Base-by-base conservation (phyloP, 139 green algal species). In the Chlorella sp. region DNA sequence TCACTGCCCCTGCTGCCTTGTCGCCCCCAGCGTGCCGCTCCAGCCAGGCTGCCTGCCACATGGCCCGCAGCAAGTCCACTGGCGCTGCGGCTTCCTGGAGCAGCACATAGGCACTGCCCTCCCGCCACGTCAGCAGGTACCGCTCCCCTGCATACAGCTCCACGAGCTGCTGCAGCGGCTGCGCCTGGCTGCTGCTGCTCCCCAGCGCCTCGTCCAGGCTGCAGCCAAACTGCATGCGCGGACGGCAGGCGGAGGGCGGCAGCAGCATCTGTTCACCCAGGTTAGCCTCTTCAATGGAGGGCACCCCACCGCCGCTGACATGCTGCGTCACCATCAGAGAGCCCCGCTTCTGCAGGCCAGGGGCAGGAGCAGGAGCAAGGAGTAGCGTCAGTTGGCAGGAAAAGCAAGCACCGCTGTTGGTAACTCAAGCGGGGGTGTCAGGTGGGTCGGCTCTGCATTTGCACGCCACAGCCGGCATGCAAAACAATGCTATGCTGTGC, bases 31-130 rank as follows among this genome's bases (percentile, higher is more conserved):
- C 56, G 51, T 91, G 64, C 17, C 34, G 32, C 39, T 95, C 79
- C 76, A 95, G 86, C 93, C 93, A 95, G 34, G 90, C 90, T 5
- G 92, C 92, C 86, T 96, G 93, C 87, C 85, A 93, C 51, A 95
- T 41, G 7, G 93, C 92, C 20, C 87, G 71, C 67, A 95, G 67
- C 44, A 83, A 20, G 60, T 90, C 91, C 25, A 21, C 41, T 1
- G 38, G 63, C 1, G 21, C 20, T 12, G 86, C 82, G 0, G 41
- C 79, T 32, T 94, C 81, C 85, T 92, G 87, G 26, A 97, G 67
- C 57, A 94, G 72, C 32, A 96, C 92, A 67, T 82, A 75, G 26
- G 88, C 86, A 15, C 34, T 65, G 9, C 92, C 86, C 2, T 78
- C 62, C 0, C 75, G 76, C 90, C 91, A 93, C 20, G 88, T 87